Evolutionary conservation across 31 red algal species (phyloP).

Genomic region (Odonthalia washingtoniensis): DNA sequence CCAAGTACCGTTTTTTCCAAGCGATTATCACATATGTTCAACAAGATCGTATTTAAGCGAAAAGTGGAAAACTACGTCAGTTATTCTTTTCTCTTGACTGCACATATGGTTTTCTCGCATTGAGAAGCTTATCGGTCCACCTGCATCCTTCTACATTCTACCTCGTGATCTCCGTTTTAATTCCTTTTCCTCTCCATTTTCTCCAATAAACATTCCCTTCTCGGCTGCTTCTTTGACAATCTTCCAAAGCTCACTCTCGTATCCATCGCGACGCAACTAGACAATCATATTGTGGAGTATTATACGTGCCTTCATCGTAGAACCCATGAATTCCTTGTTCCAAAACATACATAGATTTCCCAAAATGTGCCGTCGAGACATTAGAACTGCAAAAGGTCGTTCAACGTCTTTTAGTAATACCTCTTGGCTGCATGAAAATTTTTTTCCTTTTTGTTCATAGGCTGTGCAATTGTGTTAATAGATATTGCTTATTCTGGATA

Average conservation of each 20-base stretch:
- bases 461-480: constrained; percentile 14
- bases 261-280: neutral
- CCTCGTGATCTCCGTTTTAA: neutral
- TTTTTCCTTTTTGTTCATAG: constrained; percentile 33
- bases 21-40: too few relatives aligned
- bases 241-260: neutral
- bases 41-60: too few relatives aligned
- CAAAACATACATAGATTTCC: neutral
- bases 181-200: neutral
- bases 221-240: neutral
- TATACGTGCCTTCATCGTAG: constrained; percentile 8
- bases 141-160: too few relatives aligned
- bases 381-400: constrained; percentile 21
- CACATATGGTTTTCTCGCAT: too few relatives aligned
- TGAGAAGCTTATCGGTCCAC: too few relatives aligned
- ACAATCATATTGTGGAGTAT: constrained; percentile 36
- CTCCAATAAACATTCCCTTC: neutral
- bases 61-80: too few relatives aligned
- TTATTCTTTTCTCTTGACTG: too few relatives aligned
- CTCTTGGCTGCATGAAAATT: neutral
- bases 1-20: too few relatives aligned
- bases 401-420: constrained; percentile 16
- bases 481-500: constrained; percentile 43
- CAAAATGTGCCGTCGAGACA: constrained; percentile 4
- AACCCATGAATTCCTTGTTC: constrained; percentile 5